Evolutionary conservation across 495 filamentous ascomycete species (phyloP), one percentile per base, ranked within the genome.

Genomic region (Hyaloscypha bicolor): DNA sequence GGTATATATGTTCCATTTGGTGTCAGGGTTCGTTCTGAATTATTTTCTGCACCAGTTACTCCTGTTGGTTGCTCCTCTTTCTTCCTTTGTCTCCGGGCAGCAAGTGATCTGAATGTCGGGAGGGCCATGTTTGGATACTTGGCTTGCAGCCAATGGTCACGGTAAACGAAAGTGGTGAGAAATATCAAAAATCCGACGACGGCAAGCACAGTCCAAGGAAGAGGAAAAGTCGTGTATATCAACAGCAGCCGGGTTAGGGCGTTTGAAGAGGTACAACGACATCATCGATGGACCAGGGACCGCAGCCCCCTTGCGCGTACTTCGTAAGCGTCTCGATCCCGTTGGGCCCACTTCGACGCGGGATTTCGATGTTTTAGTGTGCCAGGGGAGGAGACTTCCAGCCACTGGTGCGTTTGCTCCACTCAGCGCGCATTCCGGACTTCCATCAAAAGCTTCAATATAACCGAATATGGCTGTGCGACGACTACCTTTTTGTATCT

Each of bases 41-140:
- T 51, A 14, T 19, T 59, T n/a, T 66, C 62, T 68, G 57, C 1
- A 60, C 14, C 39, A 6, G 52, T 39, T 1, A 62, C 69, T 56
- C 68, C 64, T 31, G 52, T 31, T 52, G 16, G 35, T 11, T 61
- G 62, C 55, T 65, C 33, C 22, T 72, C 35, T 33, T 72, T 55
- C 60, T 67, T 59, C 9, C 67, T 19, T 14, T 69, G 48, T n/a
- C 56, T 39, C 59, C 69, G 53, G 9, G 71, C 67, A 8, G 56
- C 68, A 0, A 71, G 69, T 12, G 64, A 64, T 63, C 66, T 69
- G 65, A 76, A 75, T n/a, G 71, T 65, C 37, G 74, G 76, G 16
- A 76, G 73, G 21, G 70, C 35, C 75, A 78, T 72, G 56, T 8
- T 30, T 25, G 8, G 31, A 8, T 29, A 56, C 48, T 56, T 55